phyloP scores from a whole-genome alignment of 805 yeast genomes.

The Priceomyces fermenticarens region DNA sequence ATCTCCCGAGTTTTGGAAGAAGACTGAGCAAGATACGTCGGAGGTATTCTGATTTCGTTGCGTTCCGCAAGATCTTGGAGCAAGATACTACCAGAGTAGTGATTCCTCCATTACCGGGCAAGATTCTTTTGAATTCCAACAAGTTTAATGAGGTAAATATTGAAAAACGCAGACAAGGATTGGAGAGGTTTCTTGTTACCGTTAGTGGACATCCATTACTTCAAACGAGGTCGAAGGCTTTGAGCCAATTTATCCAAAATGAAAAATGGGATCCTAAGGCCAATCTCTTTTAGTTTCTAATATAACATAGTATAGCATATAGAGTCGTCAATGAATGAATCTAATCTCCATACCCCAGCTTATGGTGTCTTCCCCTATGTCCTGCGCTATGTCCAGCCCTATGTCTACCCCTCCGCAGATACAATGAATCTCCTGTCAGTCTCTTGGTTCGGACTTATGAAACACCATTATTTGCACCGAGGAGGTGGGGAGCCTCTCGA shows the following conservation, averaged over 20 bases:
- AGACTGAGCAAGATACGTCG: constrained; percentile 69
- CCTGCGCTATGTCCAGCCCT: too few relatives aligned
- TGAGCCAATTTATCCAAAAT: constrained; percentile 83
- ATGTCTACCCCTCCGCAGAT: too few relatives aligned
- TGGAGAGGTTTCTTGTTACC: constrained; percentile 70
- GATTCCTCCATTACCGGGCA: constrained; percentile 90
- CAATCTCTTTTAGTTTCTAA: constrained; percentile 2
- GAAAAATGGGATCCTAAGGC: constrained; percentile 61
- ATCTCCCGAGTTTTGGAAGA: constrained; percentile 80
- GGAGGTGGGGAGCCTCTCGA: too few relatives aligned
- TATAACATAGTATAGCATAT: too few relatives aligned
- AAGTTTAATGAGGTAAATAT: constrained; percentile 80
- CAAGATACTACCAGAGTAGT: constrained; percentile 76
- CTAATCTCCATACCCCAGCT: too few relatives aligned
- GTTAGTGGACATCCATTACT: constrained; percentile 93
- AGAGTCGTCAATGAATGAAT: too few relatives aligned
- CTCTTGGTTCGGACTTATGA: too few relatives aligned
- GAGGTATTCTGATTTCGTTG: constrained; percentile 86
- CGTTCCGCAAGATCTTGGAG: constrained; percentile 69
- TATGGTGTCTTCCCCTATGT: too few relatives aligned
- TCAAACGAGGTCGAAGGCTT: constrained; percentile 78
- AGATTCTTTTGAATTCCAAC: constrained; percentile 60
- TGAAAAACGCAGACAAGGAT: constrained; percentile 77
- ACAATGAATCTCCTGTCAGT: too few relatives aligned
- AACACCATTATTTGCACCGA: too few relatives aligned